Percentiles rank a stretch among this genome's conserved stretches.
Evolutionary conservation across 2,329 filamentous ascomycete genomes (phyloP).

Genomic region (Chaetomiaceae sp.): DNA sequence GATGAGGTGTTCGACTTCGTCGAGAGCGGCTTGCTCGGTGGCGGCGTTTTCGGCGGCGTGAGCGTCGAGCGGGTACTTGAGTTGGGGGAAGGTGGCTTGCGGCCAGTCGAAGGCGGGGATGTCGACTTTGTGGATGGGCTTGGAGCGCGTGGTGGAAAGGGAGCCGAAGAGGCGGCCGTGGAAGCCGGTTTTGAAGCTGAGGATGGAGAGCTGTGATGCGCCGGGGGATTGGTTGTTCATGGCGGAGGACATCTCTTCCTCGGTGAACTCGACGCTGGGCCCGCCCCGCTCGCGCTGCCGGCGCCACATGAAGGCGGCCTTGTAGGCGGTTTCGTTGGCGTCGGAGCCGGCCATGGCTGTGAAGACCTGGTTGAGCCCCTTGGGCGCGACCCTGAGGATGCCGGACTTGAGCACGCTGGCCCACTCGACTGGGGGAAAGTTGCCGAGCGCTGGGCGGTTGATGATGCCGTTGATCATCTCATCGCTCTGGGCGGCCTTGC

Average conservation of each 20-base stretch:
- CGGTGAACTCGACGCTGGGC: slow-evolving; percentile 69
- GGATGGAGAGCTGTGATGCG: slow-evolving; percentile 71
- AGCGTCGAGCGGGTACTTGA: slow-evolving; percentile 83
- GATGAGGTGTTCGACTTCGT: slow-evolving; percentile 79
- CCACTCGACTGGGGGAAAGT: slow-evolving; percentile 87
- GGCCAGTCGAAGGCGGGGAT: slow-evolving; percentile 96
- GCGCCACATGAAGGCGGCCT: slow-evolving; percentile 92
- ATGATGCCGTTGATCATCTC: slow-evolving; percentile 78
- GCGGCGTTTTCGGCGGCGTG: slow-evolving; percentile 75
- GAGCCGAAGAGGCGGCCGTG: slow-evolving; percentile 87
- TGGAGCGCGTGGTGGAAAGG: slow-evolving; percentile 83
- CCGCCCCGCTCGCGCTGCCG: slow-evolving; percentile 78
- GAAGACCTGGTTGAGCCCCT: slow-evolving; percentile 83
- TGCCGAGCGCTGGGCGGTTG: slow-evolving; percentile 84
- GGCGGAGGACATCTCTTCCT: slow-evolving; percentile 65
- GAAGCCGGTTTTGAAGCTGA: slow-evolving; percentile 85
- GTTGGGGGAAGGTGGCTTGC: slow-evolving; percentile 75
- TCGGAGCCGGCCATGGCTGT: slow-evolving; percentile 86
- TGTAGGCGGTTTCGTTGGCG: slow-evolving; percentile 92
- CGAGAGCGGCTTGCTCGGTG: slow-evolving; percentile 75
- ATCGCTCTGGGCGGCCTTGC: slow-evolving; percentile 64
- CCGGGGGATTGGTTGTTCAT: slow-evolving; percentile 82
- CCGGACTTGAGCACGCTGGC: slow-evolving; percentile 72
- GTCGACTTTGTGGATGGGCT: slow-evolving; percentile 91
- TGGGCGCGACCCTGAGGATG: slow-evolving; percentile 76